Evolutionary conservation across 164 flowering plant genomes (phyloP).

Genomic region (Magnolia kwangsiensis): DNA sequence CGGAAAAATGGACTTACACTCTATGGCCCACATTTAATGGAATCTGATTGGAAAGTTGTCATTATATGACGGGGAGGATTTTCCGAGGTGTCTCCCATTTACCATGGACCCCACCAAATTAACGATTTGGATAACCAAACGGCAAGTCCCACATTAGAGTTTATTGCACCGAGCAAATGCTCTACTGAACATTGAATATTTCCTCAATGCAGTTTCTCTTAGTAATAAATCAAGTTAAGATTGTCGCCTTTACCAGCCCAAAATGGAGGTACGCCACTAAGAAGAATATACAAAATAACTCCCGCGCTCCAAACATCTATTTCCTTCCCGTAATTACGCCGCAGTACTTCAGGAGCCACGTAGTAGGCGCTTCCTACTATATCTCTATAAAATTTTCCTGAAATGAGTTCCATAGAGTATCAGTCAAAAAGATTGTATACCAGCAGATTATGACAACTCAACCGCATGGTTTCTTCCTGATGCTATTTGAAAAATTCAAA

Average conservation of each 20-base stretch:
- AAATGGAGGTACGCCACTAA: slow-evolving; percentile 83
- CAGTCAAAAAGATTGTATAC: not conserved
- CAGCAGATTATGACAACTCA: not conserved
- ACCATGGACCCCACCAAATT: not conserved
- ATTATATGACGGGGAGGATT: not conserved
- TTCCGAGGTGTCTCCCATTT: not conserved
- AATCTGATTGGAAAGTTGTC: not conserved
- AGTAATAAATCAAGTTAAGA: not conserved
- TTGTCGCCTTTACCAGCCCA: slow-evolving; percentile 64
- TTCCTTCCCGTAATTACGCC: slow-evolving; percentile 86
- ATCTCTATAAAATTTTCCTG: slow-evolving; percentile 83
- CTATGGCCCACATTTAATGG: not conserved
- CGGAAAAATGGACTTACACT: too few species aligned
- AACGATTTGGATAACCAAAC: not conserved
- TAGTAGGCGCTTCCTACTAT: slow-evolving; percentile 96
- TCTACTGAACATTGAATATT: too few species aligned
- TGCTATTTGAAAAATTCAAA: not conserved
- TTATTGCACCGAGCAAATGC: not conserved
- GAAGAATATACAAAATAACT: slow-evolving; percentile 71
- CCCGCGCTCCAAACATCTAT: slow-evolving; percentile 97
- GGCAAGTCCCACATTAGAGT: not conserved
- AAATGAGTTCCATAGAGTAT: slow-evolving; percentile 2
- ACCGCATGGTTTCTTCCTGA: not conserved
- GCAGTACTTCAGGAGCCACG: slow-evolving; percentile 91
- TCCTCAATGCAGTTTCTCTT: not conserved